Percentiles rank a stretch among this genome's conserved stretches.
Evolutionary conservation across 73 alveolate genomes (phyloP).

Genomic region (Tetrahymena malaccensis): DNA sequence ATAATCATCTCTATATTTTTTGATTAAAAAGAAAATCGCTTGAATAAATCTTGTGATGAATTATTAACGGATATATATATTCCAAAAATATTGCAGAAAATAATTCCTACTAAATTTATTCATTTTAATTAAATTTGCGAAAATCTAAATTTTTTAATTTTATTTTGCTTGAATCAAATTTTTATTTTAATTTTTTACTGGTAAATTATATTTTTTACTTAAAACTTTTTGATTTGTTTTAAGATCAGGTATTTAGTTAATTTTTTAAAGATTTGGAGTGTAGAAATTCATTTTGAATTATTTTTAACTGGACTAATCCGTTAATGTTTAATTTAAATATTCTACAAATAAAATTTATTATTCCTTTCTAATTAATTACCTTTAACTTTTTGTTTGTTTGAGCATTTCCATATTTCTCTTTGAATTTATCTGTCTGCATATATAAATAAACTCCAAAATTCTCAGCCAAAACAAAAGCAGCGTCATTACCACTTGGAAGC

Average conservation of each 20-base stretch:
- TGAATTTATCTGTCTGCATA: background rate
- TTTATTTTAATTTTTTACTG: background rate
- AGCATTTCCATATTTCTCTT: conserved; percentile 7
- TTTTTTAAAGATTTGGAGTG: background rate
- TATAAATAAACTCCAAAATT: conserved; percentile 52
- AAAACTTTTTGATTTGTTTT: too few species aligned
- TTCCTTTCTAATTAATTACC: background rate
- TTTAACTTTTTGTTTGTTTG: background rate
- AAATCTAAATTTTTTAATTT: too few species aligned
- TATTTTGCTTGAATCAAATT: background rate
- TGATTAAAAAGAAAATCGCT: background rate
- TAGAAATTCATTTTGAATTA: background rate
- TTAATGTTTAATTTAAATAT: background rate
- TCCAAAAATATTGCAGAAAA: background rate
- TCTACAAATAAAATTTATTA: background rate
- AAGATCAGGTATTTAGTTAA: background rate
- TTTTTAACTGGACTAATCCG: background rate
- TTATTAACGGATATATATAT: background rate
- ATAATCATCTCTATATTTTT: too few species aligned
- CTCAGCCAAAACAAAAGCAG: conserved; percentile 62
- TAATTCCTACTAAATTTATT: background rate
- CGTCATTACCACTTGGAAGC: conserved; percentile 84
- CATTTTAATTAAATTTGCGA: background rate
- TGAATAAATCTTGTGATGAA: background rate
- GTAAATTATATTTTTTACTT: background rate